Evolutionary conservation across 2,329 filamentous ascomycete genomes (phyloP), one percentile per base, ranked within the genome.

Genomic region (Pseudogymnoascus sp.): DNA sequence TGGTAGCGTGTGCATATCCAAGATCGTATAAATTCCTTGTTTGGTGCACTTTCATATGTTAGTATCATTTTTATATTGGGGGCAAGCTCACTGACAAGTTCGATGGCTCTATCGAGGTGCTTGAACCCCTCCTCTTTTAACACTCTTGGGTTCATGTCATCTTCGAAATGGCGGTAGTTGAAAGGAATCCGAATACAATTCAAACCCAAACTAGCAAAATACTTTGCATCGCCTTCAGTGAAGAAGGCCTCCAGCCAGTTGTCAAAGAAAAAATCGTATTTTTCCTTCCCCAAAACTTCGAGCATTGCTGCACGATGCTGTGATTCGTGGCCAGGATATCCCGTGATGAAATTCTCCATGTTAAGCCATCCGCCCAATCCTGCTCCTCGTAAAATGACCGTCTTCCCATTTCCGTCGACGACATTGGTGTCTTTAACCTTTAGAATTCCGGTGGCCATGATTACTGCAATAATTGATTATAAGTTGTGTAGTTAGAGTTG

Each of bases 341-440:
- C 83, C 1, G 81, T 83, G 68, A 86, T 85, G 75, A 85, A 85
- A 70, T 84, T 85, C 71, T 84, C 82, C 79, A 82, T 83, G 64
- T 78, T 78, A 74, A 78, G 76, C 75, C 75, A 77, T 65, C 76
- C 76, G 44, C 74, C 76, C 10, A 78, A 60, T 38, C 71, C 75
- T n/a, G 76, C 72, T 3, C 76, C 76, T n/a, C 75, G 73, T 4
- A 78, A 71, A 8, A 77, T 71, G 36, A 76, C 68, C 4, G 70
- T 67, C 31, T 73, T 73, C 26, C 72, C 72, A 61, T 73, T 68
- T 3, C 67, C 69, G 64, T 73, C 75, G 2, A 78, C 72, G 8
- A 78, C 68, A 23, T 72, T 70, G 28, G 74, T 70, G 6, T 73
- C 74, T 31, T 73, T 63, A 13, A 76, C 73, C 62, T 69, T 70